A percentile compares a stretch with the other conserved stretches of the same genome.
Evolutionary conservation across 371 early-diverging fungal species (phyloP).

Genomic region (Capillidium heterosporum): DNA sequence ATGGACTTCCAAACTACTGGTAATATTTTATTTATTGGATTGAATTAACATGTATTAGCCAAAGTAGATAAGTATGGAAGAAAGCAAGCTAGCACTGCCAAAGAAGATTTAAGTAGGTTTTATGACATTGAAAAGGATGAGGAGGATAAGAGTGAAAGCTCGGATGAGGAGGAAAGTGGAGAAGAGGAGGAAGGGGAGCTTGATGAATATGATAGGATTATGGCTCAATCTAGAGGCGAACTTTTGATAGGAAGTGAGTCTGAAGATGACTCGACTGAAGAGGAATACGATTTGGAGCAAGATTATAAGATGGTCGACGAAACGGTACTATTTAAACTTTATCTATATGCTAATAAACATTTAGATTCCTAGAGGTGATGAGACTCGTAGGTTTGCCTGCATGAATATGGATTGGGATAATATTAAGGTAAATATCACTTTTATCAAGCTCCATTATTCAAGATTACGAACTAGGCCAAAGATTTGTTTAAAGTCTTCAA

Average conservation of each 20-base stretch:
- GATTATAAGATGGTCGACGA: not conserved
- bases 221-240: slow-evolving; percentile 39
- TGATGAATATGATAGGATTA: slow-evolving; percentile 54
- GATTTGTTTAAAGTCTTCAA: slow-evolving; percentile 80
- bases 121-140: slow-evolving; percentile 36
- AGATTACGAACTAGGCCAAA: slow-evolving; percentile 22
- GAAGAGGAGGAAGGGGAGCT: slow-evolving; percentile 14
- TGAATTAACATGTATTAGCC: slow-evolving; percentile 22
- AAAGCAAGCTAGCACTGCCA: slow-evolving; percentile 21
- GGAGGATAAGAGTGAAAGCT: slow-evolving; percentile 9
- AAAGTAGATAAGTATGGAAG: slow-evolving; percentile 85
- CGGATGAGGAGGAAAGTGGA: slow-evolving; percentile 12
- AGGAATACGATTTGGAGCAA: slow-evolving; percentile 8
- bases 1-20: slow-evolving; percentile 34
- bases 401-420: slow-evolving; percentile 98
- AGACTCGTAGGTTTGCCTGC: slow-evolving; percentile 71
- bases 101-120: slow-evolving; percentile 30
- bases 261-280: slow-evolving; percentile 17
- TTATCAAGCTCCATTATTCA: not conserved
- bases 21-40: slow-evolving; percentile 11
- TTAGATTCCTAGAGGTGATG: slow-evolving; percentile 61
- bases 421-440: slow-evolving; percentile 25
- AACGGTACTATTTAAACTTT: slow-evolving; percentile 4
- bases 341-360: slow-evolving; percentile 7
- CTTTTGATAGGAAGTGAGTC: slow-evolving; percentile 25